A percentile compares a stretch with the other conserved stretches of the same genome.
phyloP scores from a whole-genome alignment of 1,284 basidiomycete genomes.

The Ceratobasidium papillatum region DNA sequence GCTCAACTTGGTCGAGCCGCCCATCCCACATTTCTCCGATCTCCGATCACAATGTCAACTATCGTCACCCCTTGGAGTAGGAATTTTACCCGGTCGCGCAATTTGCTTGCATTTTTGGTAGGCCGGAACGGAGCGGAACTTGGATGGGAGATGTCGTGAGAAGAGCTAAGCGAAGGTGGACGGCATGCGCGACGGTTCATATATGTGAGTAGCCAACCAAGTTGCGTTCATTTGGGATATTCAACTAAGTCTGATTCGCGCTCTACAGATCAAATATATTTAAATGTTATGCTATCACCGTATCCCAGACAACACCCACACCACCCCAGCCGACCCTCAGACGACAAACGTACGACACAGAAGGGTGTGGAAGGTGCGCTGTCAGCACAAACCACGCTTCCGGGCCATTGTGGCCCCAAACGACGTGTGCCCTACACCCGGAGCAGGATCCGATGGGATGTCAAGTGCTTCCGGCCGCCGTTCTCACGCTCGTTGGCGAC shows the following conservation, averaged over 20 bases:
- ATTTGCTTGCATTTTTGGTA: not conserved
- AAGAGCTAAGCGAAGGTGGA: not conserved
- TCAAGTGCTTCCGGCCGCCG: conserved; percentile 20
- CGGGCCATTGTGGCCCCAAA: conserved; percentile 16
- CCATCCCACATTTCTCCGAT: too few species aligned
- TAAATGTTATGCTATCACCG: not conserved
- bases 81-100: not conserved
- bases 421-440: conserved; percentile 32
- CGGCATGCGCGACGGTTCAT: not conserved
- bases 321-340: not conserved
- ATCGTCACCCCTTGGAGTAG: not conserved
- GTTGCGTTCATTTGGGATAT: not conserved
- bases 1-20: too few species aligned
- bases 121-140: not conserved
- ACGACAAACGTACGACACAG: not conserved
- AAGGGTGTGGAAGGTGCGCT: not conserved
- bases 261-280: not conserved
- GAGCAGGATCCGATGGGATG: conserved; percentile 29
- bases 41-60: too few species aligned
- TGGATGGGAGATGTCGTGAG: not conserved
- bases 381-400: conserved; percentile 3
- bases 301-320: not conserved
- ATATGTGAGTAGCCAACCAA: conserved; percentile 2
- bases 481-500: conserved; percentile 24
- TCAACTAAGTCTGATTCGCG: not conserved